A percentile compares a stretch with the other conserved stretches of the same genome.
phyloP scores from a whole-genome alignment of 1,284 basidiomycete genomes.

The Naganishia liquefaciens region DNA sequence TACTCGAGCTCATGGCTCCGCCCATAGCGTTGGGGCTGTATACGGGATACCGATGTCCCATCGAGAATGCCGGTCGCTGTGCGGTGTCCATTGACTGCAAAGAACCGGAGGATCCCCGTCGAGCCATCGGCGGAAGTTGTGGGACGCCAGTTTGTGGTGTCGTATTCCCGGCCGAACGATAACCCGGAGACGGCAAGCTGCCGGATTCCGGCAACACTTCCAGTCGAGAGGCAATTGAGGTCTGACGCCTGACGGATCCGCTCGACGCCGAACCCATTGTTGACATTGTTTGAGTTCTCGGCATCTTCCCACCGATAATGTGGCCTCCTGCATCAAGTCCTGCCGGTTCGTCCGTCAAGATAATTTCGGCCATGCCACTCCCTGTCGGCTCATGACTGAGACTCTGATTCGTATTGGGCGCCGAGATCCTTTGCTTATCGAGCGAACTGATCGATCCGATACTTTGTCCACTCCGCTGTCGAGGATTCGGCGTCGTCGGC shows the following conservation, averaged over 20 bases:
- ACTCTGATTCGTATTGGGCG: constrained; percentile 42
- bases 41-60: constrained; percentile 27
- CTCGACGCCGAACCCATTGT: constrained; percentile 7
- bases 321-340: constrained; percentile 18
- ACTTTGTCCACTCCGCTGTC: constrained; percentile 31
- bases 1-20: constrained; percentile 8
- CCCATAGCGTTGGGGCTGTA: constrained; percentile 4
- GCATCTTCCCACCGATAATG: constrained; percentile 12
- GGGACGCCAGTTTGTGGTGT: constrained; percentile 8
- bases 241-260: constrained; percentile 18
- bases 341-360: constrained; percentile 25
- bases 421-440: constrained; percentile 32
- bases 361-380: constrained; percentile 10
- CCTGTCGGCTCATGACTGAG: constrained; percentile 16
- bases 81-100: constrained; percentile 14
- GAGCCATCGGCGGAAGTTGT: constrained; percentile 3
- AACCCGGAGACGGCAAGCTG: constrained; percentile 2
- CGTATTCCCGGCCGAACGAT: not conserved
- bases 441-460: constrained; percentile 8
- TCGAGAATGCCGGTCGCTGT: constrained; percentile 13
- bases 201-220: constrained; percentile 55
- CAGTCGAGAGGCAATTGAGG: constrained; percentile 56
- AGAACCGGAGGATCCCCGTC: constrained; percentile 19
- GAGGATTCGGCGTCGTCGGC: constrained; percentile 26
- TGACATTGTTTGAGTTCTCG: constrained; percentile 19